Evolutionary conservation across 2,329 filamentous ascomycete species (phyloP).

Genomic region (Pseudogymnoascus destructans): DNA sequence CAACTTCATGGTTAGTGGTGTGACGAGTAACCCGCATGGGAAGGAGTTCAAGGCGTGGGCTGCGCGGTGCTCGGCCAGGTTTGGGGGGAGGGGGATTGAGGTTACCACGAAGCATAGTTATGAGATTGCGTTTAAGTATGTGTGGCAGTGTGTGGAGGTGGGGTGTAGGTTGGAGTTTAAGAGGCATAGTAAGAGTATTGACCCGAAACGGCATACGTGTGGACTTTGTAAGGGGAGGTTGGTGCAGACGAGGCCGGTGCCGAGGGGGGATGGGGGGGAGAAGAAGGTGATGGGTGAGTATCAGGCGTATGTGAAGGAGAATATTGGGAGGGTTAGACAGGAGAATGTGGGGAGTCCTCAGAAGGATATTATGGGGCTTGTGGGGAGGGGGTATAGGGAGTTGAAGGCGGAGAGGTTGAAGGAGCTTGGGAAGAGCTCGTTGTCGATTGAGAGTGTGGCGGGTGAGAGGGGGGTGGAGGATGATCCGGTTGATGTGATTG

Average conservation of each 20-base stretch:
- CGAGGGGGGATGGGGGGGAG: conserved; percentile 32
- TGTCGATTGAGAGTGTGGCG: neutral
- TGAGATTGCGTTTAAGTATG: conserved; percentile 81
- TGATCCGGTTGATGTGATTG: conserved; percentile 14
- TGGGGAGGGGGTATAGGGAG: conserved; percentile 50
- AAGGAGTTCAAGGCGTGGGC: conserved; percentile 71
- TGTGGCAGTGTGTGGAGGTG: conserved; percentile 57
- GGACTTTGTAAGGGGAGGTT: conserved; percentile 60
- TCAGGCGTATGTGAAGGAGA: conserved; percentile 49
- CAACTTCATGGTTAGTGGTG: conserved; percentile 73
- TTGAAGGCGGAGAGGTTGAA: conserved; percentile 28
- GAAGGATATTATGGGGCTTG: conserved; percentile 55
- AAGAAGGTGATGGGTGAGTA: conserved; percentile 34
- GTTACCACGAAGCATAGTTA: conserved; percentile 89
- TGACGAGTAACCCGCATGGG: conserved; percentile 69
- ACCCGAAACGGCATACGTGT: conserved; percentile 58
- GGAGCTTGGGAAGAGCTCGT: neutral
- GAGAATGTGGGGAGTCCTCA: conserved; percentile 45
- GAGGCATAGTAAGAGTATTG: conserved; percentile 75
- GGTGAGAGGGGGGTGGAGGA: neutral
- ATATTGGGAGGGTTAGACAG: conserved; percentile 48
- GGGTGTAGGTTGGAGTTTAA: conserved; percentile 60
- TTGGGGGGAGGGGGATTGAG: conserved; percentile 49
- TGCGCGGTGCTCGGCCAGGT: conserved; percentile 38
- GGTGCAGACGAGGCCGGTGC: conserved; percentile 67